Percentiles rank a stretch among this genome's conserved stretches.
Conservation (phyloP, 305 asterid species). For the Fraxinus dipetala region DNA sequence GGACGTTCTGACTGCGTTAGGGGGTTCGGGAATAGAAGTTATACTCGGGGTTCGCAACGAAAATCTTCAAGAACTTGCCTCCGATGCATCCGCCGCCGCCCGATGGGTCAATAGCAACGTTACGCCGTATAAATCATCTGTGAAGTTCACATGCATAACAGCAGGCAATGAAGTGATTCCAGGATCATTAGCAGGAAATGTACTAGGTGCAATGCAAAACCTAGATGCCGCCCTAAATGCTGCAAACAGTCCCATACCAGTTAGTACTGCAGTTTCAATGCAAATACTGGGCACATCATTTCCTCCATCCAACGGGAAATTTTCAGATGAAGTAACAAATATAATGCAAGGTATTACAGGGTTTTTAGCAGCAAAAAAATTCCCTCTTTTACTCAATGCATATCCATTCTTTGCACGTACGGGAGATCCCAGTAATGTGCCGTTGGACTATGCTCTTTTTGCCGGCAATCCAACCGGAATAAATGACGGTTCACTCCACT, state of each 20-base stretch:
- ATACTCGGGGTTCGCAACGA: constrained; percentile 25
- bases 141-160: constrained; percentile 16
- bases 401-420: constrained; percentile 26
- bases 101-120: constrained; percentile 26
- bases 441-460: constrained; percentile 21
- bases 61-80: constrained; percentile 28
- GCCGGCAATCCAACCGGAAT: background rate
- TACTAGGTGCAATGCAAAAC: constrained; percentile 30
- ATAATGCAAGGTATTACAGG: constrained; percentile 5
- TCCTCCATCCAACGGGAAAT: constrained; percentile 29
- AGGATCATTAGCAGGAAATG: constrained; percentile 18
- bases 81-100: constrained; percentile 17
- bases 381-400: constrained; percentile 20
- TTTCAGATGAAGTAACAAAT: background rate
- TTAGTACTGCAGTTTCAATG: constrained; percentile 21
- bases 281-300: constrained; percentile 13
- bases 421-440: background rate
- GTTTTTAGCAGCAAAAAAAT: constrained; percentile 5
- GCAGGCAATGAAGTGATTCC: constrained; percentile 43
- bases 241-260: background rate
- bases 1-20: constrained; percentile 26
- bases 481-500: background rate
- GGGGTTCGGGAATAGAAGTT: constrained; percentile 23
- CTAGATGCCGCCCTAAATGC: constrained; percentile 16
- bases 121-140: constrained; percentile 4